Conservation (phyloP, 768 basidiomycete species). For the Suillus discolor region DNA sequence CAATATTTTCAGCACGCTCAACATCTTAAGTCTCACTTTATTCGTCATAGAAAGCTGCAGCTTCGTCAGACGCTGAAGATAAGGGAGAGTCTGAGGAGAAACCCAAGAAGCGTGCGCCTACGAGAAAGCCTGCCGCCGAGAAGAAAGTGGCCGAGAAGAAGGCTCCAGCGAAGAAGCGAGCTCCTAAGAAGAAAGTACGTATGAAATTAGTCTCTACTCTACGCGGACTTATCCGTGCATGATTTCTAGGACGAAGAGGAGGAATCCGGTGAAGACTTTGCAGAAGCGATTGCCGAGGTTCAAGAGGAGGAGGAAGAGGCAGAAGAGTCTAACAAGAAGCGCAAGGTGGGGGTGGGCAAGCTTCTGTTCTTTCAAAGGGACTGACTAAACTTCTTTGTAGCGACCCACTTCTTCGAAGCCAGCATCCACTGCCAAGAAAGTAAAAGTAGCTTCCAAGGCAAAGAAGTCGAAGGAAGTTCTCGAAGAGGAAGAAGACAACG, state of each 20-base stretch:
- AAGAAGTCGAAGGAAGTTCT: slow-evolving; percentile 49
- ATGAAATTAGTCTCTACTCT: background rate
- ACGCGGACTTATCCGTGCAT: background rate
- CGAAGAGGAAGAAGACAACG: slow-evolving; percentile 46
- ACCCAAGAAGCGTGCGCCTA: slow-evolving; percentile 47
- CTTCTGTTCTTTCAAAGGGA: slow-evolving; percentile 1
- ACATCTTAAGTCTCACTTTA: slow-evolving; percentile 12
- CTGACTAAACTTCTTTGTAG: slow-evolving; percentile 27
- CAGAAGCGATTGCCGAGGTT: slow-evolving; percentile 43
- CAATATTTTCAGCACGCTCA: background rate
- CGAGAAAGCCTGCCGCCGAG: slow-evolving; percentile 46
- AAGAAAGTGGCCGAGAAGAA: slow-evolving; percentile 54
- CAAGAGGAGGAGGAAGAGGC: slow-evolving; percentile 51
- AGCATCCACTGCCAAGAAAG: slow-evolving; percentile 44
- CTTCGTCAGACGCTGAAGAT: slow-evolving; percentile 29
- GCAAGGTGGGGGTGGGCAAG: slow-evolving; percentile 63
- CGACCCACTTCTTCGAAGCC: slow-evolving; percentile 48
- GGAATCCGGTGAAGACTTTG: slow-evolving; percentile 50
- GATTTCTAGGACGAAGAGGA: slow-evolving; percentile 34
- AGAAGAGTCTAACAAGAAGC: slow-evolving; percentile 55
- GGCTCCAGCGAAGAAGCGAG: slow-evolving; percentile 25
- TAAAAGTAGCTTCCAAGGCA: slow-evolving; percentile 29
- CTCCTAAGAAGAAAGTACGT: slow-evolving; percentile 14
- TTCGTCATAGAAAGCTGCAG: slow-evolving; percentile 27
- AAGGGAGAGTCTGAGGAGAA: slow-evolving; percentile 44